phyloP scores from a whole-genome alignment of 108 stramenopile genomes.

The Aurantiochytrium sp. region DNA sequence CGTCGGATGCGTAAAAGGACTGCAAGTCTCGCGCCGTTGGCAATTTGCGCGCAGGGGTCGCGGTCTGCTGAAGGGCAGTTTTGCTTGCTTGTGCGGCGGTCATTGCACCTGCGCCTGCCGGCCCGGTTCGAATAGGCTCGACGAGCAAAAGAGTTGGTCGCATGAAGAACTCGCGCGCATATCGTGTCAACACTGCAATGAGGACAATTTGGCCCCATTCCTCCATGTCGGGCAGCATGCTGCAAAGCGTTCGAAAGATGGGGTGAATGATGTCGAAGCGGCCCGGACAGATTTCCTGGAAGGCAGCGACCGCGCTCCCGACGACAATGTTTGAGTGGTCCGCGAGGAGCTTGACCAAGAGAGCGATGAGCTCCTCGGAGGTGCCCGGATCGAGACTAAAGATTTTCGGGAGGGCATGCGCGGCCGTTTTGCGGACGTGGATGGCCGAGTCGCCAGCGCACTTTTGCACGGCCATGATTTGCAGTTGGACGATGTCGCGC shows the following conservation, averaged over 20 bases:
- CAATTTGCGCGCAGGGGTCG: neutral
- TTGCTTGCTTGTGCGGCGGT: no score
- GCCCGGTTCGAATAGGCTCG: neutral
- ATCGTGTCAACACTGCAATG: conserved; percentile 69
- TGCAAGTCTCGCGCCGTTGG: neutral
- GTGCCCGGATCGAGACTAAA: conserved; percentile 52
- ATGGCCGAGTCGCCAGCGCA: conserved; percentile 80
- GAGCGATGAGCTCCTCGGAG: conserved; percentile 35
- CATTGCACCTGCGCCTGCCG: neutral
- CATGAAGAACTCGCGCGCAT: conserved; percentile 78
- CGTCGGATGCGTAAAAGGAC: neutral
- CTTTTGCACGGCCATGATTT: conserved; percentile 87
- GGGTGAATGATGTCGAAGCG: conserved; percentile 78
- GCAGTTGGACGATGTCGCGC: conserved; percentile 92
- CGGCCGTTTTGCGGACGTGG: conserved; percentile 95
- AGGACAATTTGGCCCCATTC: conserved; percentile 95
- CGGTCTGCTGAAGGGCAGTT: neutral
- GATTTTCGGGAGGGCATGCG: conserved; percentile 84
- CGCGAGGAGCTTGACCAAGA: conserved; percentile 41
- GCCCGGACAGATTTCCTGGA: conserved; percentile 81
- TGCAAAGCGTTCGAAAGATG: conserved; percentile 87
- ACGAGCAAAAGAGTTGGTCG: neutral
- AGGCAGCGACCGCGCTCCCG: conserved; percentile 76
- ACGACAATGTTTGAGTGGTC: conserved; percentile 90
- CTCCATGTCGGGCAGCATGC: conserved; percentile 92